Evolutionary conservation across 2,329 filamentous ascomycete genomes (phyloP).

Genomic region (Aureobasidium namibiae): DNA sequence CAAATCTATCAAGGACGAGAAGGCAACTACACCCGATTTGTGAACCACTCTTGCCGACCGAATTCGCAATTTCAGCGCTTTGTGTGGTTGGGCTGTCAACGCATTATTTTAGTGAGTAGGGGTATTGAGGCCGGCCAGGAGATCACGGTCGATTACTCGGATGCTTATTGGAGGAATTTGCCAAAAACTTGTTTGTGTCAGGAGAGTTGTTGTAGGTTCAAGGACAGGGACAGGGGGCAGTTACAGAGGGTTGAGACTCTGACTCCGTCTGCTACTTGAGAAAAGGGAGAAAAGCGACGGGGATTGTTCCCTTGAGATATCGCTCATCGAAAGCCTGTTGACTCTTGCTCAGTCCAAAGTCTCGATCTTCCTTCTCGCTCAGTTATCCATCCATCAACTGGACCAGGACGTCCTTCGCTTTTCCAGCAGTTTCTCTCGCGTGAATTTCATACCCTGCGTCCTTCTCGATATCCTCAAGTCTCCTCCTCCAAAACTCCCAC

Average conservation of each 20-base stretch:
- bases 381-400: background rate
- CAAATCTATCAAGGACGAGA: conserved; percentile 51
- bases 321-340: no score
- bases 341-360: background rate
- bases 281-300: background rate
- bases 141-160: conserved; percentile 51
- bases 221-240: background rate
- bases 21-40: conserved; percentile 52
- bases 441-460: background rate
- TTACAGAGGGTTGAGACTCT: background rate
- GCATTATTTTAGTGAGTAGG: conserved; percentile 48
- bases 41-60: conserved; percentile 51
- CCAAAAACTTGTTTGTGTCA: conserved; percentile 50
- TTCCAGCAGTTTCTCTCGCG: background rate
- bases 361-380: background rate
- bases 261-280: background rate
- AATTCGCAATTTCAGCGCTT: conserved; percentile 52
- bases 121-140: conserved; percentile 46
- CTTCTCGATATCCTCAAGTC: background rate
- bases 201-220: conserved; percentile 42
- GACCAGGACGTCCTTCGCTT: background rate
- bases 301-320: conserved; percentile 27
- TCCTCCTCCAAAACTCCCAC: background rate
- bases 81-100: conserved; percentile 48
- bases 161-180: conserved; percentile 49